Percentiles rank a stretch among this genome's conserved stretches.
These are phyloP conservation scores for Fusarium sambucinum DNA, from an alignment of 2,329 filamentous ascomycete species.

Conservation along the genomic window DNA sequence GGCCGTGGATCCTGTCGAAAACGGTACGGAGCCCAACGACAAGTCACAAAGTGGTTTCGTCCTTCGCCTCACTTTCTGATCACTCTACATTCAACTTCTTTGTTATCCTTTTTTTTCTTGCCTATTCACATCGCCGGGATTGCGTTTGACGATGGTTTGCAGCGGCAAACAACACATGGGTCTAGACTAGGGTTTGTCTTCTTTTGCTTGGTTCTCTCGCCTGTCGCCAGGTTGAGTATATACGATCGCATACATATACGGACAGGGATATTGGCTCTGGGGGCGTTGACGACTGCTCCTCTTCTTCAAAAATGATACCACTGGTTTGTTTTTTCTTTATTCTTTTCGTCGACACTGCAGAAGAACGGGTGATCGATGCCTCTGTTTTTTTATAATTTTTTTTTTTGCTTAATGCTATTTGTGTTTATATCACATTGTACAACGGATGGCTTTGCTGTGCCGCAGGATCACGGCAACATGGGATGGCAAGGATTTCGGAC, in stretches of 20 bases:
- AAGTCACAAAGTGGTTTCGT: constrained; percentile 54
- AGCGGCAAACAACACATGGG: constrained; percentile 31
- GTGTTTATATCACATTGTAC: constrained; percentile 29
- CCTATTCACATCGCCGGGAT: constrained; percentile 7
- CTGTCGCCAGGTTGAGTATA: constrained; percentile 46
- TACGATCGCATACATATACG: constrained; percentile 44
- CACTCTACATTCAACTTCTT: neutral
- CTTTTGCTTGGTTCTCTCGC: constrained; percentile 40
- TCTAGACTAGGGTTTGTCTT: constrained; percentile 46
- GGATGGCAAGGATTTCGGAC: neutral
- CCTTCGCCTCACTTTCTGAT: constrained; percentile 62
- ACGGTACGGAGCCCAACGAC: constrained; percentile 30
- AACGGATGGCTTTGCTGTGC: constrained; percentile 10
- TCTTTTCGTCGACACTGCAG: constrained; percentile 18
- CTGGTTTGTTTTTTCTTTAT: constrained; percentile 34
- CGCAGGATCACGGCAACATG: neutral
- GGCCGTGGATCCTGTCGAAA: constrained; percentile 64
- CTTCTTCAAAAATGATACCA: constrained; percentile 49
- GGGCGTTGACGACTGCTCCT: constrained; percentile 44
- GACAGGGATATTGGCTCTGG: constrained; percentile 38
- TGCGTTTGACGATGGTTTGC: constrained; percentile 24
- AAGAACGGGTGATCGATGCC: constrained; percentile 8
- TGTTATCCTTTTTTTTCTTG: neutral
- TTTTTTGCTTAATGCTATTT: constrained; percentile 15
- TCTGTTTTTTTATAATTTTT: constrained; percentile 3